These are phyloP conservation scores for Triticum urartu DNA, from an alignment of 176 grass and related monocot genomes.

Conservation along the genomic window DNA sequence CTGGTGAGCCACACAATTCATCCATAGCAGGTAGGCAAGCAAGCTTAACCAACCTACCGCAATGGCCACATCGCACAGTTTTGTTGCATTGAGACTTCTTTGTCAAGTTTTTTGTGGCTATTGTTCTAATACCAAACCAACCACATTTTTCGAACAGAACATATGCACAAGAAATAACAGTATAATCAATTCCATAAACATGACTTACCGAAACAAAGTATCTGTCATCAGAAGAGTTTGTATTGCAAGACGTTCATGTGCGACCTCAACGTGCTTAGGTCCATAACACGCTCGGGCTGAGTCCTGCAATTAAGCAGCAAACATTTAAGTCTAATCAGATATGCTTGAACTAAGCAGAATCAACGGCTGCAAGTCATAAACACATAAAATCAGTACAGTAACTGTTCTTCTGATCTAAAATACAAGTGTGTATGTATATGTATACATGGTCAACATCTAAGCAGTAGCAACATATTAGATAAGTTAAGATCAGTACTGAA, in stretches of 20 bases:
- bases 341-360: conserved; percentile 13
- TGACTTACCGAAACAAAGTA: conserved; percentile 71
- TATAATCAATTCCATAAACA: conserved; percentile 11
- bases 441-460: conserved; percentile 7
- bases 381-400: background rate
- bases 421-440: background rate
- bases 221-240: conserved; percentile 96
- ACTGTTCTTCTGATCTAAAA: background rate
- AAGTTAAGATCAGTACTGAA: background rate
- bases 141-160: background rate
- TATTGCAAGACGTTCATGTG: conserved; percentile 67
- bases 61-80: background rate
- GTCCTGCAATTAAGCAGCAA: conserved; percentile 61
- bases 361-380: background rate
- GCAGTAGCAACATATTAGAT: background rate
- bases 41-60: conserved; percentile 5
- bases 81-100: background rate
- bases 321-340: conserved; percentile 16
- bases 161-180: background rate
- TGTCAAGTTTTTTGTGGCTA: background rate
- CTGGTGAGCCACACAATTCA: background rate
- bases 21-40: background rate
- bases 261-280: conserved; percentile 87
- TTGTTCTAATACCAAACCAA: background rate
- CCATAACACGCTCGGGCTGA: conserved; percentile 94